phyloP scores from a whole-genome alignment of 768 basidiomycete species.

The Macrolepiota albuminosa region DNA sequence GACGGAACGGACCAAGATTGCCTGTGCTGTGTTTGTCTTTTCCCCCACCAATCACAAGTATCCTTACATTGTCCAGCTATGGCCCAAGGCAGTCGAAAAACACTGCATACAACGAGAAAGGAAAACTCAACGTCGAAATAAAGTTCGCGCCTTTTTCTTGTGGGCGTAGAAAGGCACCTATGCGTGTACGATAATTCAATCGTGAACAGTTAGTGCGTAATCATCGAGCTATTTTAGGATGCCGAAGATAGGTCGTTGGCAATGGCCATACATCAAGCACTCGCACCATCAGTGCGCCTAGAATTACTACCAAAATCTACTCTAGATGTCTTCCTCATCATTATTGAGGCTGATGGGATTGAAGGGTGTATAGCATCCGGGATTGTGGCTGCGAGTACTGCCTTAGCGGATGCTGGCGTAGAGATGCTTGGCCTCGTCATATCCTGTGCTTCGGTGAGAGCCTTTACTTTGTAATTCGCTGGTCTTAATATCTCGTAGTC shows the following conservation, averaged over 20 bases:
- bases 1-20: conserved; percentile 86
- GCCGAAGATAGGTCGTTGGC: conserved; percentile 89
- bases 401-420: conserved; percentile 90
- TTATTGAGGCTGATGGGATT: conserved; percentile 91
- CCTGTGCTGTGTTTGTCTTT: conserved; percentile 84
- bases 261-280: conserved; percentile 78
- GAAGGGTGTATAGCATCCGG: conserved; percentile 86
- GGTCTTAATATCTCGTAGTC: conserved; percentile 35
- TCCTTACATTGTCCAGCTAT: conserved; percentile 43
- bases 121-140: conserved; percentile 89
- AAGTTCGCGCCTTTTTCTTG: conserved; percentile 97
- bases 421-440: conserved; percentile 86
- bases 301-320: conserved; percentile 93
- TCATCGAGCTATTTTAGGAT: conserved; percentile 52
- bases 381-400: conserved; percentile 82
- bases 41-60: conserved; percentile 5
- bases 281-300: conserved; percentile 78
- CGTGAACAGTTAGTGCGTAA: conserved; percentile 10
- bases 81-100: conserved; percentile 84
- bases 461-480: neutral
- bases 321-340: conserved; percentile 85
- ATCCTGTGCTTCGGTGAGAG: conserved; percentile 72
- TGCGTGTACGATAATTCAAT: conserved; percentile 57
- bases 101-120: conserved; percentile 78
- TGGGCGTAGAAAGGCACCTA: conserved; percentile 67